Evolutionary conservation across 108 stramenopile species (phyloP).

Genomic region (Poteriospumella lacustris): DNA sequence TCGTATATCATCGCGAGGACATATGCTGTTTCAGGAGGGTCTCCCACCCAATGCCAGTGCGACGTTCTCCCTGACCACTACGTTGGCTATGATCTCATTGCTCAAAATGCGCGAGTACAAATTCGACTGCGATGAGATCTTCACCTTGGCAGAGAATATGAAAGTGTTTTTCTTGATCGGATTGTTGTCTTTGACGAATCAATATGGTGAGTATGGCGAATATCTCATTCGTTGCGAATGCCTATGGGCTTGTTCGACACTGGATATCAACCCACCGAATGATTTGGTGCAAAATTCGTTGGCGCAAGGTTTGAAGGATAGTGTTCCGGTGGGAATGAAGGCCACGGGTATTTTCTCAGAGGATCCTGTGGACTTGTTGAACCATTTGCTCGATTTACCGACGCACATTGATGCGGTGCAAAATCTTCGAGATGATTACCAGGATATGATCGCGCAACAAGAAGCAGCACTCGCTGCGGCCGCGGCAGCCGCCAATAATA

Average conservation of each 20-base stretch:
- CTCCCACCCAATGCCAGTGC: neutral
- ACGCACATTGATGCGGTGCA: neutral
- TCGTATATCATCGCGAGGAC: neutral
- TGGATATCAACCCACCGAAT: neutral
- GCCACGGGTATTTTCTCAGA: neutral
- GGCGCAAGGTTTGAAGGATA: neutral
- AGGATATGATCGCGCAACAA: too few relatives aligned
- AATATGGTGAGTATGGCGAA: neutral
- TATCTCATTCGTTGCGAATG: neutral
- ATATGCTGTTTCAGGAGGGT: neutral
- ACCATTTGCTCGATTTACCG: neutral
- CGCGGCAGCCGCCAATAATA: neutral
- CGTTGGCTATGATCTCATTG: neutral
- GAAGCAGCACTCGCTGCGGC: neutral
- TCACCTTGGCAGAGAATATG: neutral
- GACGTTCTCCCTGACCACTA: neutral
- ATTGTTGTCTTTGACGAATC: neutral
- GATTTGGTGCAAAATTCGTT: neutral
- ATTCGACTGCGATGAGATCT: neutral
- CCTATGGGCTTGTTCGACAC: neutral
- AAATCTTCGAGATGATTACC: too few relatives aligned
- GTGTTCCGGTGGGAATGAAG: neutral
- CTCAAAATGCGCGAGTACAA: neutral
- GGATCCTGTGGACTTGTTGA: slow-evolving; percentile 20
- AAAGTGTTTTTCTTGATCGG: neutral